A percentile compares a stretch with the other conserved stretches of the same genome.
phyloP scores from a whole-genome alignment of 2,329 filamentous ascomycete genomes.

The Lizonia empirigonia region DNA sequence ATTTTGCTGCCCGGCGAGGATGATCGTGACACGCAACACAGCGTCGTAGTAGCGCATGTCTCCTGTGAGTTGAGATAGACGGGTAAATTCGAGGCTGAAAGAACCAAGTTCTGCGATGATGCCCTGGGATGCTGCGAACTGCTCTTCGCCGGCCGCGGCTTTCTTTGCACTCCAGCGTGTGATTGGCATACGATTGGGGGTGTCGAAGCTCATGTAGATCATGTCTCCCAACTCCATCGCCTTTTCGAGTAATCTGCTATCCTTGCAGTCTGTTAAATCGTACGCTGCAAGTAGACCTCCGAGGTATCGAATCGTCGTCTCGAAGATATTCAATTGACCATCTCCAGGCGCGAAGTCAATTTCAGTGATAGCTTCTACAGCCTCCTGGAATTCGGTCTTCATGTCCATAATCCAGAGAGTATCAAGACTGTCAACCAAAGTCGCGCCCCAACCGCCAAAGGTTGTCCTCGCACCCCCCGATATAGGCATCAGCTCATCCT shows the following conservation, averaged over 20 bases:
- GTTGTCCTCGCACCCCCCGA: conserved; percentile 70
- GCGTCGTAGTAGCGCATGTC: conserved; percentile 54
- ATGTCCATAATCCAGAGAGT: conserved; percentile 72
- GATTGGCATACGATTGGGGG: conserved; percentile 66
- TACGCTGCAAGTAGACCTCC: conserved; percentile 71
- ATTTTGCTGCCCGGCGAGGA: conserved; percentile 49
- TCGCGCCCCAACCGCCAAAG: conserved; percentile 89
- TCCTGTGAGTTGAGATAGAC: conserved; percentile 51
- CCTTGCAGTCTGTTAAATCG: conserved; percentile 62
- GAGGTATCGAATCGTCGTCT: conserved; percentile 71
- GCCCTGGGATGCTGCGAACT: conserved; percentile 42
- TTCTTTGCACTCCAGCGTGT: conserved; percentile 35
- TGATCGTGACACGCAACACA: conserved; percentile 45
- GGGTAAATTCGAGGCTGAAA: conserved; percentile 52
- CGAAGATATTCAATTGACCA: conserved; percentile 65
- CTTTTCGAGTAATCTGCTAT: conserved; percentile 60
- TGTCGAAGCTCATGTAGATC: conserved; percentile 69
- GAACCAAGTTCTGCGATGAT: conserved; percentile 53
- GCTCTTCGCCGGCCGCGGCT: conserved; percentile 32
- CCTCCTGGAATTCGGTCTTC: conserved; percentile 65
- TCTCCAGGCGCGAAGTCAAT: conserved; percentile 63
- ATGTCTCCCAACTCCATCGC: conserved; percentile 66
- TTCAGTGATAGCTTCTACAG: conserved; percentile 59
- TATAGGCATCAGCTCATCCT: conserved; percentile 81
- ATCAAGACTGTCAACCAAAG: conserved; percentile 75